phyloP scores from a whole-genome alignment of 192 early-diverging fungal species.

The Backusella macrospora region DNA sequence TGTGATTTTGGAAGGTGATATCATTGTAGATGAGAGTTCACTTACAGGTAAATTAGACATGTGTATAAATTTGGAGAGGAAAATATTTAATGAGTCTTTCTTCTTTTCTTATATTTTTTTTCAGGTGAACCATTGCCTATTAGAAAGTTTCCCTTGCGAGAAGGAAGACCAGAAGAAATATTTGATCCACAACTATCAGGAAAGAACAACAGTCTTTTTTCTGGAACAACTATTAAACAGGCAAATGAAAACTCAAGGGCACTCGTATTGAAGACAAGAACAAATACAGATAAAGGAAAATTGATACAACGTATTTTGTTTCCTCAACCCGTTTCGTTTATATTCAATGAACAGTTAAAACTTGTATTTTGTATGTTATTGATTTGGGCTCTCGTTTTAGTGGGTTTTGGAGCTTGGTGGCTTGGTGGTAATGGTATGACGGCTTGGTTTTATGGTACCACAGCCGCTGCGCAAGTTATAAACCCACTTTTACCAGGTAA shows the following conservation, averaged over 20 bases:
- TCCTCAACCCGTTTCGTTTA: conserved; percentile 66
- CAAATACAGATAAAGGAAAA: conserved; percentile 59
- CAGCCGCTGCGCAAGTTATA: conserved; percentile 66
- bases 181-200: conserved; percentile 22
- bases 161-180: conserved; percentile 22
- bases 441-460: conserved; percentile 68
- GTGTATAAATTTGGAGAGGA: background rate
- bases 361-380: conserved; percentile 56
- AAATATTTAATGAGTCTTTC: background rate
- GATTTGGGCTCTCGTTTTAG: conserved; percentile 42
- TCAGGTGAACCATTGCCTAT: conserved; percentile 63
- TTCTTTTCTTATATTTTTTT: background rate
- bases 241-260: conserved; percentile 41
- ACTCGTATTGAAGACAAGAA: conserved; percentile 51
- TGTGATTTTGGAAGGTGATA: conserved; percentile 56
- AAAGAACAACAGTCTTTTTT: conserved; percentile 46
- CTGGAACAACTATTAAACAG: conserved; percentile 63
- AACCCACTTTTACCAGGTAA: conserved; percentile 52
- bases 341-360: conserved; percentile 74
- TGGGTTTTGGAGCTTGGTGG: conserved; percentile 46
- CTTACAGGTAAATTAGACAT: conserved; percentile 49
- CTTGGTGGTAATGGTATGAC: conserved; percentile 52
- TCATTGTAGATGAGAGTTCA: conserved; percentile 62
- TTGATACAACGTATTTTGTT: conserved; percentile 72
- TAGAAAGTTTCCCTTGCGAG: conserved; percentile 59